Evolutionary conservation across 1,284 basidiomycete genomes (phyloP).

Genomic region (Sutorius eximius): DNA sequence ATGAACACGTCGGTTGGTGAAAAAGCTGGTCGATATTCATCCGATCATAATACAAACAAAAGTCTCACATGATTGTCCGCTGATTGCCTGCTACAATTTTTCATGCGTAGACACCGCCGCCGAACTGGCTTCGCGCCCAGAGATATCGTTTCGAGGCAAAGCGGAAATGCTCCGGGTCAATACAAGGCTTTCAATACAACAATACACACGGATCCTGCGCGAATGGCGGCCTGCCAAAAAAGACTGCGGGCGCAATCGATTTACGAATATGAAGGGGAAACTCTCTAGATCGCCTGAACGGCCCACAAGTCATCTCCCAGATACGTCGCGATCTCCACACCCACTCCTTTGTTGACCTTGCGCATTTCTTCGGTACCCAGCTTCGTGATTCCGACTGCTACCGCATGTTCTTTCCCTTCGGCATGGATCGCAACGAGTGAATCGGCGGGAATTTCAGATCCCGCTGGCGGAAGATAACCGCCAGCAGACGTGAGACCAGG

Average conservation of each 20-base stretch:
- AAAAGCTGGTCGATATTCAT: not conserved
- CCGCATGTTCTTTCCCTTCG: constrained; percentile 95
- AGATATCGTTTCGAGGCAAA: not conserved
- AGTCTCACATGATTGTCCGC: not conserved
- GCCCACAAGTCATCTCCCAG: constrained; percentile 92
- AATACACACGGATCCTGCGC: not conserved
- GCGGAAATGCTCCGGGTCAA: constrained; percentile 25
- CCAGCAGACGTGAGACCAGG: constrained; percentile 94
- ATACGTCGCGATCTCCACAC: constrained; percentile 84
- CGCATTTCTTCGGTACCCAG: constrained; percentile 88
- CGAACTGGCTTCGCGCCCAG: not conserved
- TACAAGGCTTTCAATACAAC: not conserved
- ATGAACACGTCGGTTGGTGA: constrained; percentile 9
- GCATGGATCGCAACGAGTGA: constrained; percentile 86
- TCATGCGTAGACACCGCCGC: not conserved
- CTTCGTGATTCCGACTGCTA: constrained; percentile 86
- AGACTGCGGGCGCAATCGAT: not conserved
- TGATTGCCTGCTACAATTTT: not conserved
- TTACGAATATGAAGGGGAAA: not conserved
- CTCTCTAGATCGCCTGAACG: constrained; percentile 62
- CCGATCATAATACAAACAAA: not conserved
- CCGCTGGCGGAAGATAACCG: constrained; percentile 80
- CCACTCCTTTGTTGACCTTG: constrained; percentile 86
- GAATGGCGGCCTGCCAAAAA: not conserved
- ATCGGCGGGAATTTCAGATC: constrained; percentile 66